Percentiles rank a stretch among this genome's conserved stretches.
phyloP scores from a whole-genome alignment of 139 green algal species.

The Tetratostichococcus sp. region DNA sequence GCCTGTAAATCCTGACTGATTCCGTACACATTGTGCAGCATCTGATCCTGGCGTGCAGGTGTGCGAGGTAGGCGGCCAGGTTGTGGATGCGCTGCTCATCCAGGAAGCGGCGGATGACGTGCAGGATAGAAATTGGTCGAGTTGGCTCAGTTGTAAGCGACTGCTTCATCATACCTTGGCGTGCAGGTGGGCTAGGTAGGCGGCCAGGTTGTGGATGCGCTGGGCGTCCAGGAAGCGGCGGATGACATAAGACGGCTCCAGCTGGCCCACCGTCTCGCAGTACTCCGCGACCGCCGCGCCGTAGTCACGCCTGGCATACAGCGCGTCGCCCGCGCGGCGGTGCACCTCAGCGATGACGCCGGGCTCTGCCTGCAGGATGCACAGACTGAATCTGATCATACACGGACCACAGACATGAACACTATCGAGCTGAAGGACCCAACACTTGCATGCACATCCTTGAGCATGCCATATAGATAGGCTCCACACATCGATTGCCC shows the following conservation, averaged over 20 bases:
- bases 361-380: slow-evolving; percentile 40
- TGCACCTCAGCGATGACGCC: slow-evolving; percentile 56
- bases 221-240: slow-evolving; percentile 86
- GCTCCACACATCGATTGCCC: too few relatives aligned
- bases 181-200: slow-evolving; percentile 88
- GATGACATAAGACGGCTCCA: slow-evolving; percentile 96
- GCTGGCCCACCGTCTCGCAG: slow-evolving; percentile 56
- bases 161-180: too few relatives aligned
- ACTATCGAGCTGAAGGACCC: too few relatives aligned
- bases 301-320: slow-evolving; percentile 92
- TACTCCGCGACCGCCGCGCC: slow-evolving; percentile 89
- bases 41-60: slow-evolving; percentile 68
- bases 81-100: slow-evolving; percentile 86
- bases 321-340: slow-evolving; percentile 61
- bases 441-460: too few relatives aligned
- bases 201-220: slow-evolving; percentile 79
- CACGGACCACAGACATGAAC: too few relatives aligned
- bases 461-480: too few relatives aligned
- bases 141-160: too few relatives aligned
- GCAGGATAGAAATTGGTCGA: too few relatives aligned
- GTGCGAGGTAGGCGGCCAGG: slow-evolving; percentile 87
- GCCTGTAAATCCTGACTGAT: too few relatives aligned
- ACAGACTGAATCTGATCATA: too few relatives aligned
- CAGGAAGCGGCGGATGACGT: slow-evolving; percentile 72
- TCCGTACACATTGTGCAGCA: too few relatives aligned